Evolutionary conservation across 257 asterid genomes (phyloP).

Genomic region (Thymus mandschuricus): DNA sequence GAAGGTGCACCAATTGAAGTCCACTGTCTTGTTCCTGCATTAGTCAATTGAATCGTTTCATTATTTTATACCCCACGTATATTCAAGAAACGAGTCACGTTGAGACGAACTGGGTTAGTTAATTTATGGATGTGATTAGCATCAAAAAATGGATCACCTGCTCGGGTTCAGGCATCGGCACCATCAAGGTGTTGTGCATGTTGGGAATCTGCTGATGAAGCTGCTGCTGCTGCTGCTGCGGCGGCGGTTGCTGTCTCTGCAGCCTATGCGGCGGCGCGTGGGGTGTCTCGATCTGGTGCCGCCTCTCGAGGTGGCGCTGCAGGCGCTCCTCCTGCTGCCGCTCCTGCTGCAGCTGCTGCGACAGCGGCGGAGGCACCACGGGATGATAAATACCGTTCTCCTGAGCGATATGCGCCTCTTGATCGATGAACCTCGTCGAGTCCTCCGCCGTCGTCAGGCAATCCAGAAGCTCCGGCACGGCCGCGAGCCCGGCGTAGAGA

Average conservation of each 20-base stretch:
- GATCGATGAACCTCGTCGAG: constrained; percentile 43
- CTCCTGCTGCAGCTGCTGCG: constrained; percentile 68
- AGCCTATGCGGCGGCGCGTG: constrained; percentile 27
- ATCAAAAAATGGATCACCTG: constrained; percentile 43
- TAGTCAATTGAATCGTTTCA: too few species aligned
- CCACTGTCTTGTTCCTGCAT: constrained; percentile 71
- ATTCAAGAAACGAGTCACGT: too few species aligned
- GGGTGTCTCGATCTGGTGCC: constrained; percentile 25
- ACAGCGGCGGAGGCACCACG: constrained; percentile 42
- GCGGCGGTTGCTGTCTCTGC: constrained; percentile 25
- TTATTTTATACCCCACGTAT: too few species aligned
- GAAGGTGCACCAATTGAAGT: constrained; percentile 77
- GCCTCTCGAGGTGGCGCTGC: constrained; percentile 22
- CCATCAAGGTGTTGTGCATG: constrained; percentile 50
- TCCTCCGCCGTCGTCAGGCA: constrained; percentile 51
- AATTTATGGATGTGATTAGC: constrained; percentile 8
- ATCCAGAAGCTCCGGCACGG: constrained; percentile 59
- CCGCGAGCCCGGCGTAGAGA: constrained; percentile 41
- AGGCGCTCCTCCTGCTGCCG: constrained; percentile 58
- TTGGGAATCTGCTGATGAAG: constrained; percentile 28
- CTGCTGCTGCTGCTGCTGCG: constrained; percentile 37
- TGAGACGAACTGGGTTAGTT: neutral
- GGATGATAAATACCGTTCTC: constrained; percentile 35
- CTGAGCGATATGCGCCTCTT: constrained; percentile 29
- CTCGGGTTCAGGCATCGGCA: constrained; percentile 61